These are phyloP conservation scores for Cenchrus purpureus DNA, from an alignment of 176 grass and related monocot species.

Conservation along the genomic window DNA sequence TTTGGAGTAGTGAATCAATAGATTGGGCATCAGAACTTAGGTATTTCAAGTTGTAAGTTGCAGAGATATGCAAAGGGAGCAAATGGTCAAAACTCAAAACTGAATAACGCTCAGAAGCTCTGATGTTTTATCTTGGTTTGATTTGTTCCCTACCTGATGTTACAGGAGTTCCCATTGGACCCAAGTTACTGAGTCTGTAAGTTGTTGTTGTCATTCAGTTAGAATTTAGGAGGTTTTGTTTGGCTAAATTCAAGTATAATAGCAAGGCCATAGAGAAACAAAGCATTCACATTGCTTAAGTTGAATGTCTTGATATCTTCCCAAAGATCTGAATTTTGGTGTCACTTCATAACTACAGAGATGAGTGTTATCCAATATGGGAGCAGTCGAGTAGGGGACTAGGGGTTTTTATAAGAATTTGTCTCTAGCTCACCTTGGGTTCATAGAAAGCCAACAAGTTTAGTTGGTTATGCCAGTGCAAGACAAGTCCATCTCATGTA, in stretches of 20 bases:
- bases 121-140: neutral
- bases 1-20: neutral
- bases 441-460: neutral
- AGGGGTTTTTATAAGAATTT: neutral
- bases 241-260: neutral
- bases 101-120: neutral
- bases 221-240: neutral
- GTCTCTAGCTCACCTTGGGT: neutral
- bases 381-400: neutral
- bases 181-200: neutral
- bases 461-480: neutral
- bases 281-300: neutral
- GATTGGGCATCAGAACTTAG: neutral
- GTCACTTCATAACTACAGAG: neutral
- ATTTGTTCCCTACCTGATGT: neutral
- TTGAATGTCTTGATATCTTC: neutral
- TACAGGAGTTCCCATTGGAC: neutral
- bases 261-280: neutral
- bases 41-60: neutral
- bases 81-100: neutral
- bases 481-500: neutral
- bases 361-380: neutral
- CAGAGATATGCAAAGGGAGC: neutral
- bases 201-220: neutral
- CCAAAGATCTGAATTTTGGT: neutral